Evolutionary conservation across 2,329 filamentous ascomycete species (phyloP), one percentile per base, ranked within the genome.

Genomic region (Hortaea werneckii): DNA sequence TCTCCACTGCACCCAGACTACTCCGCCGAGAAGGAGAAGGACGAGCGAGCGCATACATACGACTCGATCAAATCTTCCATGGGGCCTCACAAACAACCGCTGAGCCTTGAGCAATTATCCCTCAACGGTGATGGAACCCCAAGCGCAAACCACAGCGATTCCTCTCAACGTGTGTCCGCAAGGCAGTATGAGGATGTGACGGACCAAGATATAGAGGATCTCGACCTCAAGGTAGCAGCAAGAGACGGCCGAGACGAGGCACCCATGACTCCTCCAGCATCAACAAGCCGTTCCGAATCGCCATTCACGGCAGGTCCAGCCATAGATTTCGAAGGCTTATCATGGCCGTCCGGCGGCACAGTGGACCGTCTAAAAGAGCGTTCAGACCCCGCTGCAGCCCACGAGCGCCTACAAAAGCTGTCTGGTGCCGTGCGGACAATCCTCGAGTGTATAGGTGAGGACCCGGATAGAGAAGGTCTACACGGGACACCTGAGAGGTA

Each of bases 401-500:
- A 74, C 48, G 71, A 74, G 50, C 70, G 78, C 8, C 65, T 80
- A 12, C 63, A 74, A 55, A 82, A 80, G 63, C 68, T 83, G n/a
- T 71, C 77, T 1, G 77, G 77, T 39, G 79, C 79, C 39, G 76
- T 82, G 10, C 67, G 71, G 43, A 83, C 79, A 1, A 79, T 83
- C 37, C 63, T 83, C 11, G 79, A 82, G 60, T 82, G 79, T 53
- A 73, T 83, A 13, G 79, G 79, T 41, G 79, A 83, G 58, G 79
- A 83, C 53, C 78, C 79, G 0, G 75, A 80, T 49, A 70, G 79
- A 42, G 79, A 82, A 58, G 79, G 79, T 4, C 66, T 83, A 44
- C 69, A 73, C n/a, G 73, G 75, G 42, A 82, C 79, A 0, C 92
- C 92, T 0, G 80, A 85, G 59, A 78, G 92, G 50, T 98, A 96